A percentile compares a stretch with the other conserved stretches of the same genome.
These are phyloP conservation scores for Metschnikowia aberdeeniae DNA, from an alignment of 805 yeast species.

Conservation along the genomic window DNA sequence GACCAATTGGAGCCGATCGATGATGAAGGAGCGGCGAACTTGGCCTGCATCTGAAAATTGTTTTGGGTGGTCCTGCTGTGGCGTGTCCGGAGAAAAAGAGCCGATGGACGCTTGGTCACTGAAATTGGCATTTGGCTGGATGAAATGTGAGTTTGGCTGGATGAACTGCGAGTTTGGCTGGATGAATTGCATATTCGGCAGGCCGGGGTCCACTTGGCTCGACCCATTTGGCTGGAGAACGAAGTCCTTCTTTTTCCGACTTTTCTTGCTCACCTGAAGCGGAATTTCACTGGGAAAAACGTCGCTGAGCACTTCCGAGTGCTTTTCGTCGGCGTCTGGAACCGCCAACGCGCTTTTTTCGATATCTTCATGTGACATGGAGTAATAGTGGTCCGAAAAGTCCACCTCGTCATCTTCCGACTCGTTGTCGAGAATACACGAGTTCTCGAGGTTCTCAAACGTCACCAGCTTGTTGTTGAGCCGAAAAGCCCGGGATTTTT, in stretches of 20 bases:
- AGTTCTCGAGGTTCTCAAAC: constrained; percentile 33
- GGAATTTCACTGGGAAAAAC: constrained; percentile 33
- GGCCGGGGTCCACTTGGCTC: background rate
- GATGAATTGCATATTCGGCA: background rate
- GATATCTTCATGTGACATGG: constrained; percentile 23
- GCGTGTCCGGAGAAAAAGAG: constrained; percentile 37
- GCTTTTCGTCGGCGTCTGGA: constrained; percentile 20
- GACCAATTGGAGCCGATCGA: constrained; percentile 36
- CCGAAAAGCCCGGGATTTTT: constrained; percentile 9
- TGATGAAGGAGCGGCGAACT: constrained; percentile 31
- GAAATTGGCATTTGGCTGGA: background rate
- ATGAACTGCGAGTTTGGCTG: background rate
- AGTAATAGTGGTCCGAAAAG: constrained; percentile 19
- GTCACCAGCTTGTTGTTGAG: constrained; percentile 33
- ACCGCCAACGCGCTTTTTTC: background rate
- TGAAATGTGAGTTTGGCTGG: background rate
- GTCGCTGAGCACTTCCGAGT: constrained; percentile 42
- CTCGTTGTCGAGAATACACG: constrained; percentile 19
- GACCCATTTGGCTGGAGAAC: background rate
- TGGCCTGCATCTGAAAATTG: constrained; percentile 6
- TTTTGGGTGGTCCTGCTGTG: constrained; percentile 17
- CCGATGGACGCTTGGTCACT: constrained; percentile 31
- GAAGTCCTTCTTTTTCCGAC: background rate
- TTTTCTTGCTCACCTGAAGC: constrained; percentile 27
- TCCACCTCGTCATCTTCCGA: constrained; percentile 14